Conservation (phyloP, 2,329 filamentous ascomycete genomes). For the Aspergillus floridensis region DNA sequence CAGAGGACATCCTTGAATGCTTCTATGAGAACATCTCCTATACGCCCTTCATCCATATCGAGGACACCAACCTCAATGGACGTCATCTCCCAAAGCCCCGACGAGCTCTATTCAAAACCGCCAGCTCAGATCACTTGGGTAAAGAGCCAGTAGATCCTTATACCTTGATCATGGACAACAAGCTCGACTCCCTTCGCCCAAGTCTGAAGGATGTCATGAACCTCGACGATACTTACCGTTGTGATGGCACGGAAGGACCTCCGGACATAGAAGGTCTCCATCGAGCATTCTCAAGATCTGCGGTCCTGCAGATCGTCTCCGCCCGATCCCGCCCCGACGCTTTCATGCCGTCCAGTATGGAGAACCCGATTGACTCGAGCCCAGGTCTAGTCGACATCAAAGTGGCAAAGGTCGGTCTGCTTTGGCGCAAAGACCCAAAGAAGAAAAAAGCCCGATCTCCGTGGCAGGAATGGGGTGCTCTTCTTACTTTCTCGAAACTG, state of each 20-base stretch:
- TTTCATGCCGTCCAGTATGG: conserved; percentile 85
- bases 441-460: conserved; percentile 92
- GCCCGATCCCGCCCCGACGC: conserved; percentile 90
- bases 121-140: conserved; percentile 62
- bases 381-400: conserved; percentile 96
- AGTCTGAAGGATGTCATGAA: conserved; percentile 89
- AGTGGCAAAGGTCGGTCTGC: conserved; percentile 87
- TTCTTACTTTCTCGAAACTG: conserved; percentile 92
- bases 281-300: conserved; percentile 85
- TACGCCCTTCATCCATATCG: conserved; percentile 96
- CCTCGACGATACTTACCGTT: conserved; percentile 87
- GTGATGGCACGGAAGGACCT: conserved; percentile 71
- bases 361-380: conserved; percentile 80
- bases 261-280: conserved; percentile 81
- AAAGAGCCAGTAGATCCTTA: conserved; percentile 95
- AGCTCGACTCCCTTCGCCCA: conserved; percentile 76
- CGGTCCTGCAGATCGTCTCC: conserved; percentile 91
- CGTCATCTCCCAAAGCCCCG: conserved; percentile 70
- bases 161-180: conserved; percentile 86
- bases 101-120: conserved; percentile 66
- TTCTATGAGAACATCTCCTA: conserved; percentile 99
- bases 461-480: conserved; percentile 98
- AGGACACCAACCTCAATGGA: conserved; percentile 75
- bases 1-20: conserved; percentile 87
- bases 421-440: conserved; percentile 93